Percentiles rank a stretch among this genome's conserved stretches.
Conservation (phyloP, 768 basidiomycete species). For the Boletus sensibilis region DNA sequence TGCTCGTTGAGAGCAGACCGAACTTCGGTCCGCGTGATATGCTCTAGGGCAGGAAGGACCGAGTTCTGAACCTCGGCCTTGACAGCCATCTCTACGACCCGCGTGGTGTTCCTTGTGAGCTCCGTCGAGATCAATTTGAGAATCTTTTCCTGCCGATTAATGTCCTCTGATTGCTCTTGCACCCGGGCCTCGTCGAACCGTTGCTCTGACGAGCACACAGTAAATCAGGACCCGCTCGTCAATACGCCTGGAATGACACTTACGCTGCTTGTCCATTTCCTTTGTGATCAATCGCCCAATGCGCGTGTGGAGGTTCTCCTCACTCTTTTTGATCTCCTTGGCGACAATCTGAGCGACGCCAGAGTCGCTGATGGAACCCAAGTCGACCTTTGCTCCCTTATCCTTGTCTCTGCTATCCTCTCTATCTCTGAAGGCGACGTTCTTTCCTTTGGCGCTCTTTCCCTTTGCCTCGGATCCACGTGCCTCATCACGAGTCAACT, state of each 20-base stretch:
- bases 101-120: conserved; percentile 82
- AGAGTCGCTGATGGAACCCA: conserved; percentile 46
- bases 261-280: conserved; percentile 90
- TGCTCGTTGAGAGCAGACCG: conserved; percentile 76
- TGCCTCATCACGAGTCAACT: conserved; percentile 58
- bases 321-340: conserved; percentile 80
- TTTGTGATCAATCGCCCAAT: conserved; percentile 79
- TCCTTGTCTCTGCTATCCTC: conserved; percentile 47
- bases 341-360: conserved; percentile 57
- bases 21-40: conserved; percentile 79
- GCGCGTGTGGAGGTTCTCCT: conserved; percentile 73
- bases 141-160: conserved; percentile 84
- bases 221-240: conserved; percentile 4
- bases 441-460: conserved; percentile 54
- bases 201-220: conserved; percentile 53
- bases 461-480: conserved; percentile 49
- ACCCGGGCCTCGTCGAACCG: conserved; percentile 79
- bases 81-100: conserved; percentile 87
- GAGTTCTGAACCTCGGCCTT: conserved; percentile 83
- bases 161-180: conserved; percentile 77
- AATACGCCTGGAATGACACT: conserved; percentile 31
- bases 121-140: conserved; percentile 85
- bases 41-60: conserved; percentile 79
- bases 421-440: conserved; percentile 61
- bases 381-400: conserved; percentile 27